phyloP scores from a whole-genome alignment of 495 filamentous ascomycete species.

The Penicillium bovifimosum region DNA sequence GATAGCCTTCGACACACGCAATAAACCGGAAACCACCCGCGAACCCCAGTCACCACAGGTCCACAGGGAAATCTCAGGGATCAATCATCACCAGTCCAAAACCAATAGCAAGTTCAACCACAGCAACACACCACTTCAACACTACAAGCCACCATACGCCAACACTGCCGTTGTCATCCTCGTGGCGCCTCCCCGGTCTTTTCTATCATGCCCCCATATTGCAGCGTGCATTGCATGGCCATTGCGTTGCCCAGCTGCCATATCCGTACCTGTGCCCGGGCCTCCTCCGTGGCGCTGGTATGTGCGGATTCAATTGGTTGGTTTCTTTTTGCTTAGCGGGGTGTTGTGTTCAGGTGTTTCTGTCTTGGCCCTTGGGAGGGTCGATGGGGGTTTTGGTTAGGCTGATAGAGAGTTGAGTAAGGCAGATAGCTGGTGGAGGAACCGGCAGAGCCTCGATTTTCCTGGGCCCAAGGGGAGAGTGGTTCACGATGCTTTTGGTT shows the following conservation, averaged over 20 bases:
- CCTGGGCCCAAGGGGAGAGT: too few relatives aligned
- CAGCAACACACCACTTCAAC: background rate
- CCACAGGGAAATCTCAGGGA: too few relatives aligned
- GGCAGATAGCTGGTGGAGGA: too few relatives aligned
- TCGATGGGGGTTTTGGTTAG: background rate
- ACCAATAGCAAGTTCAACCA: background rate
- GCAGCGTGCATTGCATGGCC: background rate
- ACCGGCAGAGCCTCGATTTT: background rate
- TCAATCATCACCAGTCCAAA: background rate
- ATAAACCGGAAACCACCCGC: too few relatives aligned
- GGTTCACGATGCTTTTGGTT: too few relatives aligned
- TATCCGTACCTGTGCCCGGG: background rate
- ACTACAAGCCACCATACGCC: background rate
- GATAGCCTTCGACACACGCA: background rate
- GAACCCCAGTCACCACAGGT: background rate
- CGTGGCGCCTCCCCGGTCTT: background rate
- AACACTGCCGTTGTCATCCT: background rate
- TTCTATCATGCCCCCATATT: background rate
- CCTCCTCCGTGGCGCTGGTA: background rate
- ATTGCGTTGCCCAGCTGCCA: background rate
- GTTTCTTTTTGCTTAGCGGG: background rate
- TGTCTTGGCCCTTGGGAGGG: background rate
- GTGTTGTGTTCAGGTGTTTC: background rate
- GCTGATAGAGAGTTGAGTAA: background rate
- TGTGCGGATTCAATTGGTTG: background rate